These are phyloP conservation scores for Candida insectalens DNA, from an alignment of 805 yeast species.

Conservation along the genomic window DNA sequence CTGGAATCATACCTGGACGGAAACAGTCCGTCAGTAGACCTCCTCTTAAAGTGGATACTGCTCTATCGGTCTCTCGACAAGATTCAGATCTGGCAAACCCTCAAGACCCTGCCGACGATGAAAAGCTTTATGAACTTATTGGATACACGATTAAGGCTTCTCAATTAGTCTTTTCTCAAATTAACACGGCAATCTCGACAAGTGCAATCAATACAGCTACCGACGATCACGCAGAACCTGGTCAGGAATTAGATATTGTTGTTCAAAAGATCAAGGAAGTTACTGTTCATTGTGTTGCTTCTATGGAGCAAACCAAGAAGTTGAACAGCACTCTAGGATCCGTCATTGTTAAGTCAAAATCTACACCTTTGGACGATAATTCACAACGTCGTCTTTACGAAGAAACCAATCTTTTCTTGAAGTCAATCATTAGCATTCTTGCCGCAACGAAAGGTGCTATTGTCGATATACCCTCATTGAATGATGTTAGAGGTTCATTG, in stretches of 20 bases:
- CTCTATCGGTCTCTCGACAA: slow-evolving; percentile 12
- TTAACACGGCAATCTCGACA: slow-evolving; percentile 57
- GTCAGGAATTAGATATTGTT: slow-evolving; percentile 20
- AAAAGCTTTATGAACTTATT: slow-evolving; percentile 20
- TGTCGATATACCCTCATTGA: slow-evolving; percentile 69
- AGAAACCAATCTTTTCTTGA: slow-evolving; percentile 70
- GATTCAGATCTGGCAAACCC: slow-evolving; percentile 18
- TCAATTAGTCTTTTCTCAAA: slow-evolving; percentile 65
- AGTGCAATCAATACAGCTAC: slow-evolving; percentile 46
- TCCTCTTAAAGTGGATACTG: slow-evolving; percentile 19
- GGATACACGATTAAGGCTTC: slow-evolving; percentile 37
- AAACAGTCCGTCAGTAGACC: slow-evolving; percentile 9
- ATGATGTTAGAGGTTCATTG: slow-evolving; percentile 71
- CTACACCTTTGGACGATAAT: slow-evolving; percentile 21
- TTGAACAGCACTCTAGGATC: slow-evolving; percentile 48
- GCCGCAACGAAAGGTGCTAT: slow-evolving; percentile 78
- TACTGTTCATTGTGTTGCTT: slow-evolving; percentile 64
- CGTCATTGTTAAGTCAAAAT: slow-evolving; percentile 34
- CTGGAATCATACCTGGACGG: slow-evolving; percentile 6
- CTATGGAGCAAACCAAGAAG: slow-evolving; percentile 73
- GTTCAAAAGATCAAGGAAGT: slow-evolving; percentile 67
- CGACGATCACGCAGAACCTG: slow-evolving; percentile 1
- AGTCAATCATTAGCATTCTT: slow-evolving; percentile 73
- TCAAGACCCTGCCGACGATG: slow-evolving; percentile 14
- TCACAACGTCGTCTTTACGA: slow-evolving; percentile 73